A percentile compares a stretch with the other conserved stretches of the same genome.
These are phyloP conservation scores for Cunninghamia lanceolata DNA, from an alignment of 75 land plant species.

Conservation along the genomic window DNA sequence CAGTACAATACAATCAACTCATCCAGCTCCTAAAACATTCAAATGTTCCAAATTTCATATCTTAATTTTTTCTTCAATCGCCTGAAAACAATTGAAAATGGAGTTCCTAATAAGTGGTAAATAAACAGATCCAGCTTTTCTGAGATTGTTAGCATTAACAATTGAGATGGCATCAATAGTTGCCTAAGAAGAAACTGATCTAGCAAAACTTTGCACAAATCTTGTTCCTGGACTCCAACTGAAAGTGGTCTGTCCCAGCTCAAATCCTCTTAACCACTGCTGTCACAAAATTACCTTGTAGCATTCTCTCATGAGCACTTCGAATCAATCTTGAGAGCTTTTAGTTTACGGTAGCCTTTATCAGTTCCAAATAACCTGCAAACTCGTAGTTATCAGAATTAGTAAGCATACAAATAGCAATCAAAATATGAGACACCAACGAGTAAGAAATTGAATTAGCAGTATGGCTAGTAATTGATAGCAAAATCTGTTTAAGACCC, in stretches of 20 bases:
- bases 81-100: not conserved
- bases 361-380: conserved; percentile 97
- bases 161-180: not conserved
- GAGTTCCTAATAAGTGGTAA: not conserved
- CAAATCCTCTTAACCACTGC: not conserved
- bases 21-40: not conserved
- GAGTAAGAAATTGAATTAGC: not conserved
- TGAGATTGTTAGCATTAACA: not conserved
- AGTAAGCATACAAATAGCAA: not conserved
- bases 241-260: not conserved
- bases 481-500: not conserved
- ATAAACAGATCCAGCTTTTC: not conserved
- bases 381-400: not conserved
- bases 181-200: not conserved
- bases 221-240: not conserved
- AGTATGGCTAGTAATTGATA: not conserved
- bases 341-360: conserved; percentile 78
- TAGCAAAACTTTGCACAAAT: not conserved
- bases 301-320: not conserved
- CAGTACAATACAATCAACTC: not conserved
- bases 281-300: not conserved
- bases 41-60: not conserved
- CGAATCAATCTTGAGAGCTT: conserved; percentile 43
- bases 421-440: not conserved
- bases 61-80: not conserved